Evolutionary conservation across 768 basidiomycete species (phyloP).

Genomic region (Trametes villosa): DNA sequence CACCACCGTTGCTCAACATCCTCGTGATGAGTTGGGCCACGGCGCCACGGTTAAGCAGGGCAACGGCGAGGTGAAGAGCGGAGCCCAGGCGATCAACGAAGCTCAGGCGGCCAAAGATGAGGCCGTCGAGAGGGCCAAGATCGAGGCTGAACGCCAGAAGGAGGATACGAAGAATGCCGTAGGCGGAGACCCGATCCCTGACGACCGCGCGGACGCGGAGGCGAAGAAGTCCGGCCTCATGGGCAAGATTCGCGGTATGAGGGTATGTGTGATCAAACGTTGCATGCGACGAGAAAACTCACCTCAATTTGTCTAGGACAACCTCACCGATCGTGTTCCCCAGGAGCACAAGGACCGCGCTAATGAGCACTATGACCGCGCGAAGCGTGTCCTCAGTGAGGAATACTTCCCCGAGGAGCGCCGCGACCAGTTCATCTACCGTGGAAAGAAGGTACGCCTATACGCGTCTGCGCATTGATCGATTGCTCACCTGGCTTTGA

Average conservation of each 20-base stretch:
- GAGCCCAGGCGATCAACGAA: slow-evolving; percentile 29
- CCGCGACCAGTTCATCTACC: slow-evolving; percentile 90
- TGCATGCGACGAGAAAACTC: neutral
- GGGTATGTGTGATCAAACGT: slow-evolving; percentile 22
- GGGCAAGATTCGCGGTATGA: slow-evolving; percentile 36
- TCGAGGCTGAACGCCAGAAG: slow-evolving; percentile 26
- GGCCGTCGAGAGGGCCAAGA: slow-evolving; percentile 15
- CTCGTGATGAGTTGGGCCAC: slow-evolving; percentile 47
- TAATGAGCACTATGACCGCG: slow-evolving; percentile 56
- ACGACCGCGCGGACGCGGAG: slow-evolving; percentile 41
- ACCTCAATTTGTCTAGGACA: slow-evolving; percentile 36
- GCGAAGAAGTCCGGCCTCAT: slow-evolving; percentile 42
- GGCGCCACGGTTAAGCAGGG: slow-evolving; percentile 40
- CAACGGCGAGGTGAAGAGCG: slow-evolving; percentile 40
- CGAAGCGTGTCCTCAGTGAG: slow-evolving; percentile 71
- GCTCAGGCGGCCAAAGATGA: slow-evolving; percentile 26
- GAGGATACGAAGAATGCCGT: slow-evolving; percentile 27
- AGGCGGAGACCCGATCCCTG: slow-evolving; percentile 36
- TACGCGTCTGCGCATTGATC: too few relatives aligned
- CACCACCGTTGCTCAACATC: slow-evolving; percentile 52
- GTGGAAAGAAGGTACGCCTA: slow-evolving; percentile 80
- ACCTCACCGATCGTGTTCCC: slow-evolving; percentile 60
- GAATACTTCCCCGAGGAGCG: slow-evolving; percentile 92
- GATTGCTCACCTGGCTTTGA: neutral
- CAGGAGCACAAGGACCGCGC: slow-evolving; percentile 67